Percentiles rank a stretch among this genome's conserved stretches.
These are phyloP conservation scores for Rhynchosporium graminicola DNA, from an alignment of 2,329 filamentous ascomycete species.

Conservation along the genomic window DNA sequence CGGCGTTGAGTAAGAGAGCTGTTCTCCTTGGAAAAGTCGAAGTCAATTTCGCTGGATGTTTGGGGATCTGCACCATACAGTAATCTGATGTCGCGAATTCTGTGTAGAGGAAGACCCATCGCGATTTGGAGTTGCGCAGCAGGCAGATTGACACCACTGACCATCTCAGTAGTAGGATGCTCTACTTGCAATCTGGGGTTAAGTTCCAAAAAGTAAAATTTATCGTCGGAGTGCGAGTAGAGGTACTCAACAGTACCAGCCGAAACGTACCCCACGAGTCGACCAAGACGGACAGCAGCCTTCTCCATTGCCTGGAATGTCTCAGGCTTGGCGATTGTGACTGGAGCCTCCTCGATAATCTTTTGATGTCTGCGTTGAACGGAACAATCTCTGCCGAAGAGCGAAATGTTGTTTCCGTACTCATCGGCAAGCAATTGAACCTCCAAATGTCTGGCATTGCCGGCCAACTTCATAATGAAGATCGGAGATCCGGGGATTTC, in stretches of 20 bases:
- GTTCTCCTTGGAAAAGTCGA: conserved; percentile 87
- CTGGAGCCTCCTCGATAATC: conserved; percentile 98
- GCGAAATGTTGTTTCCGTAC: conserved; percentile 99
- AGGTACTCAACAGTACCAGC: conserved; percentile 98
- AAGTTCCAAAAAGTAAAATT: conserved; percentile 98
- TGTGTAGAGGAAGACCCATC: conserved; percentile 95
- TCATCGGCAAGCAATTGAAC: conserved; percentile 97
- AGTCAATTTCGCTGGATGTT: conserved; percentile 85
- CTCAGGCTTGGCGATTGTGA: conserved; percentile 85
- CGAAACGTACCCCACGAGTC: conserved; percentile 95
- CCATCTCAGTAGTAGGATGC: conserved; percentile 99
- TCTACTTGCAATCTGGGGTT: conserved; percentile 99
- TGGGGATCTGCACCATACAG: conserved; percentile 95
- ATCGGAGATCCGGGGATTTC: conserved; percentile 99
- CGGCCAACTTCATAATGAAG: conserved; percentile 99
- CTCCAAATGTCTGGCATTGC: conserved; percentile 94
- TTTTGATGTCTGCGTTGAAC: conserved; percentile 98
- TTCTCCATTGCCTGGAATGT: conserved; percentile 98
- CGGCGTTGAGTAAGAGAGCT: conserved; percentile 84
- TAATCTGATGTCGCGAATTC: conserved; percentile 93
- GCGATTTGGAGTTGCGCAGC: conserved; percentile 98
- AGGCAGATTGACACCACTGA: conserved; percentile 94
- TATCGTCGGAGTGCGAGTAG: conserved; percentile 96
- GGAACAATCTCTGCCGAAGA: conserved; percentile 98
- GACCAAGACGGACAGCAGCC: conserved; percentile 89